Evolutionary conservation across 495 filamentous ascomycete genomes (phyloP), one percentile per base, ranked within the genome.

Genomic region (Aspergillus heteromorphus): DNA sequence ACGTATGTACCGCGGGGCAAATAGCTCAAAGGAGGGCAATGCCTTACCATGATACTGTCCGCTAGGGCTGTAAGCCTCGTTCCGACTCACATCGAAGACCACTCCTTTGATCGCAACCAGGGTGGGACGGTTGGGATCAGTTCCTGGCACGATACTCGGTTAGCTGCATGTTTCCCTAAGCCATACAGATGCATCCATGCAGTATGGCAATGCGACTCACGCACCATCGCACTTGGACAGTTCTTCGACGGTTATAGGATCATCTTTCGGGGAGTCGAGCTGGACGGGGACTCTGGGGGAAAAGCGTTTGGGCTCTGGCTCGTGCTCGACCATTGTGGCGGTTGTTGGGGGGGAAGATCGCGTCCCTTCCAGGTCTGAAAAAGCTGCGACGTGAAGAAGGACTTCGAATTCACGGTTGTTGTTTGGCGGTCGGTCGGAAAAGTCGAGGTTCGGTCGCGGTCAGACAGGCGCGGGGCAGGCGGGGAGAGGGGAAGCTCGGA

Each of bases 31-130:
- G 14, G 11, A n/a, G 21, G 13, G 16, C 23, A 9, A n/a, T n/a
- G 11, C 16, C n/a, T 45, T 27, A 97, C 93, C 88, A 58, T 88
- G 80, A 68, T 98, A 98, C 53, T 84, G 77, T 18, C 89, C 91
- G 6, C 81, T 82, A n/a, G 85, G 80, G n/a, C 82, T 80, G 64
- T 99, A 99, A 27, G 87, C 83, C 30, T 82, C 78, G 65, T 97
- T 97, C 18, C 83, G 87, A 47, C 79, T 88, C 48, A 99, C 93
- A 65, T 99, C 92, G 64, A 96, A 99, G 40, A 99, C 86, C 55
- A 82, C 87, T 54, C 92, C 91, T 75, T 96, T 97, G 73, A 99
- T 97, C 25, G 95, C 93, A 21, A 99, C 91, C 59, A 92, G 89
- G 20, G 85, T 91, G 27, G 90, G 89, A 53, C 76, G 82, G 48